Percentiles rank a stretch among this genome's conserved stretches.
phyloP scores from a whole-genome alignment of 116 monocot species.

The Cymodocea nodosa region DNA sequence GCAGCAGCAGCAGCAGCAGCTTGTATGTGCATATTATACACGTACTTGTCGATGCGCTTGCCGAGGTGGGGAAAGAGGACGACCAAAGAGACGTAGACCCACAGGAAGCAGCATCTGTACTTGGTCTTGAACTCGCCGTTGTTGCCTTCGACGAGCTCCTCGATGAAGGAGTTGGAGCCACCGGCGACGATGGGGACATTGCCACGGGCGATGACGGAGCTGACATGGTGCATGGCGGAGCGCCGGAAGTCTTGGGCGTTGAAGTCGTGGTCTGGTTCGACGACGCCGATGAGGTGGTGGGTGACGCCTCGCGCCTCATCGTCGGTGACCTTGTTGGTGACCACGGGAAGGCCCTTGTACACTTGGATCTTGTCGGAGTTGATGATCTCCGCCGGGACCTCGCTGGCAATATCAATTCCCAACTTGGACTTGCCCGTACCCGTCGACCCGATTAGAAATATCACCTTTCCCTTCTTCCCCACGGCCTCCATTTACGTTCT shows the following conservation, averaged over 20 bases:
- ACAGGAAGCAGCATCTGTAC: conserved; percentile 39
- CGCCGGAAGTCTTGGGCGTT: conserved; percentile 29
- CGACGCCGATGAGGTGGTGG: conserved; percentile 44
- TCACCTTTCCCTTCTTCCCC: conserved; percentile 9
- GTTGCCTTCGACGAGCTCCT: conserved; percentile 26
- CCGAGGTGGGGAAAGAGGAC: conserved; percentile 23
- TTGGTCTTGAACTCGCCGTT: conserved; percentile 15
- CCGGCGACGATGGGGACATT: conserved; percentile 40
- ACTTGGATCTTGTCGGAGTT: conserved; percentile 69
- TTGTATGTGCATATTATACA: too few species aligned
- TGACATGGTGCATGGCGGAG: conserved; percentile 5
- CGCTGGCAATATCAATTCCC: conserved; percentile 26
- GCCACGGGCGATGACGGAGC: conserved; percentile 21
- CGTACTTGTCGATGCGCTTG: conserved; percentile 20
- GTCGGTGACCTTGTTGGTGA: conserved; percentile 47
- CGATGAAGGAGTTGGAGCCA: conserved; percentile 43
- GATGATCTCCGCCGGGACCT: conserved; percentile 34
- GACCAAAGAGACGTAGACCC: conserved; percentile 26
- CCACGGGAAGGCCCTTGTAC: conserved; percentile 34
- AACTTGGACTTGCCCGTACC: conserved; percentile 53
- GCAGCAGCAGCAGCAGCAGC: too few species aligned
- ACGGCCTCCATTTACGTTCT: too few species aligned
- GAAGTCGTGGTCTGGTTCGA: conserved; percentile 41
- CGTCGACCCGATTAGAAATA: conserved; percentile 45
- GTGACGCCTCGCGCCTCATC: conserved; percentile 24